Evolutionary conservation across 1,139 yeast genomes (phyloP).

Genomic region (Yarrowia galli): DNA sequence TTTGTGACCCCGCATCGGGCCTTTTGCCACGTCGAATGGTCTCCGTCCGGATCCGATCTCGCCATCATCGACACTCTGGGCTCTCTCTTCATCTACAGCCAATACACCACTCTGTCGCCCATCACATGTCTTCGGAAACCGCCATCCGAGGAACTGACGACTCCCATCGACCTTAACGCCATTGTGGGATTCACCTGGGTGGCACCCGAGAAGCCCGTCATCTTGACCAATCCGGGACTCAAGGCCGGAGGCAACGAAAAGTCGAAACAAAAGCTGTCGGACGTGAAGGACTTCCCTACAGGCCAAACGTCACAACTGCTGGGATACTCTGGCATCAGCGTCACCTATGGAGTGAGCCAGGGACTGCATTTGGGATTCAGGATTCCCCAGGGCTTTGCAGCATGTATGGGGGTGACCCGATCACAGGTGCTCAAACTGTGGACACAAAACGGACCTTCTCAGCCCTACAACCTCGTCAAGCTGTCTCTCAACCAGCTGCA

Average conservation of each 20-base stretch:
- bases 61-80: conserved; percentile 55
- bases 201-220: conserved; percentile 66
- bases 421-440: conserved; percentile 26
- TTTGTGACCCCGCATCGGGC: conserved; percentile 45
- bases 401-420: conserved; percentile 29
- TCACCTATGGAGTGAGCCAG: conserved; percentile 65
- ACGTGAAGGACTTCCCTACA: conserved; percentile 39
- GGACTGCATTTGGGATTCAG: conserved; percentile 64
- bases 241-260: conserved; percentile 39
- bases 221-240: conserved; percentile 47
- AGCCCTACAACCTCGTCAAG: conserved; percentile 12
- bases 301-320: conserved; percentile 40
- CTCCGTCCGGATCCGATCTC: conserved; percentile 53
- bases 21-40: conserved; percentile 53
- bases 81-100: conserved; percentile 49
- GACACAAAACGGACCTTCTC: conserved; percentile 11
- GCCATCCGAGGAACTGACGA: conserved; percentile 40
- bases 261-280: conserved; percentile 11
- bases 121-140: conserved; percentile 45
- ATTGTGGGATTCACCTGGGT: conserved; percentile 72
- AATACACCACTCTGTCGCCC: conserved; percentile 45
- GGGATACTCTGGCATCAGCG: conserved; percentile 43
- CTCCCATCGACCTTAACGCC: conserved; percentile 46
- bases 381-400: conserved; percentile 58
- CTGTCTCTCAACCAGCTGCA: conserved; percentile 33